phyloP scores from a whole-genome alignment of 352 stramenopile species.

The Phytophthora pinifolia region DNA sequence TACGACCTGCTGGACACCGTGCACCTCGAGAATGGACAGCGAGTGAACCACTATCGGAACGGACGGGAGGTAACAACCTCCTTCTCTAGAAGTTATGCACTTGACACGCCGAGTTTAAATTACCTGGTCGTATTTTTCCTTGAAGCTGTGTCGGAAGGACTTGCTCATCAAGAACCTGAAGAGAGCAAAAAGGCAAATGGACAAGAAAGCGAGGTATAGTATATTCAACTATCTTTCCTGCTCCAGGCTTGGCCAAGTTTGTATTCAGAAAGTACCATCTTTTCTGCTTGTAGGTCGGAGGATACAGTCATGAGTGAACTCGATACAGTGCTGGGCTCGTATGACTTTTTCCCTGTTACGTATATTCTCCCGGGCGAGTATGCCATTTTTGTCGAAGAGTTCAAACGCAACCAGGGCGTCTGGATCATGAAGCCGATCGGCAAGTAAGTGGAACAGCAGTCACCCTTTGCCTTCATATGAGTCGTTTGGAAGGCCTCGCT shows the following conservation, averaged over 20 bases:
- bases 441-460: conserved; percentile 46
- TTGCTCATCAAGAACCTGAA: conserved; percentile 96
- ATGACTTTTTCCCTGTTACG: conserved; percentile 92
- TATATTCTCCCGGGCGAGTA: conserved; percentile 95
- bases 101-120: not conserved
- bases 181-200: conserved; percentile 74
- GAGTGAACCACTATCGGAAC: conserved; percentile 93
- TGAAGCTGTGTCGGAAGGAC: conserved; percentile 91
- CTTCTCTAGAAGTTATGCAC: not conserved
- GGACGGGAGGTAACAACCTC: conserved; percentile 53
- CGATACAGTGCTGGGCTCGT: conserved; percentile 45
- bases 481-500: not conserved
- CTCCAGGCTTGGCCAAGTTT: not conserved
- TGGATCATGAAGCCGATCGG: conserved; percentile 98
- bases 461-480: not conserved
- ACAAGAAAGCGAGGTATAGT: conserved; percentile 73
- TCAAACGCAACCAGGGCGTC: conserved; percentile 88
- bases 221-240: not conserved
- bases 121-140: not conserved
- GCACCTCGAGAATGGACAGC: conserved; percentile 79
- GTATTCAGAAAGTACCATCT: not conserved
- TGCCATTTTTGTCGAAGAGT: conserved; percentile 94
- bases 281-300: conserved; percentile 35
- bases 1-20: conserved; percentile 91
- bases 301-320: conserved; percentile 30